phyloP scores from a whole-genome alignment of 2,329 filamentous ascomycete genomes.

The Cordyceps cateniannulata region DNA sequence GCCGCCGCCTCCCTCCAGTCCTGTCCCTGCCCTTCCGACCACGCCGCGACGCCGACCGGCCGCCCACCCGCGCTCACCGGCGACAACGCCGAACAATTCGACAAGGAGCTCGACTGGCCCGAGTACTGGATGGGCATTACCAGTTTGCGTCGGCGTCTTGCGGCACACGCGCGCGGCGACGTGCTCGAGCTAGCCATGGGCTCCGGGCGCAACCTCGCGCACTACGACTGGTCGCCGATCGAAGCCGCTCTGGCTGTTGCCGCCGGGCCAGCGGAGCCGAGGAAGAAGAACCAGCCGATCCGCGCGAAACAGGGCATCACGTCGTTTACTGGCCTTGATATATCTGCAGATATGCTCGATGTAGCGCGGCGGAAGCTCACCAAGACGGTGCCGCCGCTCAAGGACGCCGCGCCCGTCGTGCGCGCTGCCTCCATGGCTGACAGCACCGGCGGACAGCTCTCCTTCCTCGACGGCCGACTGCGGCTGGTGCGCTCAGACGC shows the following conservation, averaged over 20 bases:
- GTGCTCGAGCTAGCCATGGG: slow-evolving; percentile 59
- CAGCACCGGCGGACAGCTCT: slow-evolving; percentile 29
- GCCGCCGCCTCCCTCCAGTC: slow-evolving; percentile 28
- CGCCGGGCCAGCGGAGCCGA: slow-evolving; percentile 14
- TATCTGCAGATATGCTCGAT: slow-evolving; percentile 53
- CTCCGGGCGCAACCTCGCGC: slow-evolving; percentile 54
- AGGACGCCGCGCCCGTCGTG: slow-evolving; percentile 25
- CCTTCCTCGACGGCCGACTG: slow-evolving; percentile 35
- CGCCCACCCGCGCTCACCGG: slow-evolving; percentile 40
- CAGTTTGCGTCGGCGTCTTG: slow-evolving; percentile 42
- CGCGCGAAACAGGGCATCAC: slow-evolving; percentile 28
- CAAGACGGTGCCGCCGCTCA: slow-evolving; percentile 34
- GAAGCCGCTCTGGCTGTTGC: slow-evolving; percentile 14
- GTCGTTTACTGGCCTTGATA: slow-evolving; percentile 57
- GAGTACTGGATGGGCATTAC: slow-evolving; percentile 53
- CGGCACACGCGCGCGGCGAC: slow-evolving; percentile 42
- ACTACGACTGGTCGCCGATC: slow-evolving; percentile 49
- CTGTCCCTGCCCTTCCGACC: slow-evolving; percentile 22
- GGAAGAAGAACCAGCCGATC: slow-evolving; percentile 2
- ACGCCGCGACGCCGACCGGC: slow-evolving; percentile 37
- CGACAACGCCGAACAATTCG: slow-evolving; percentile 48
- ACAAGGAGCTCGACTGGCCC: slow-evolving; percentile 49
- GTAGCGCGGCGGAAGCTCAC: slow-evolving; percentile 48
- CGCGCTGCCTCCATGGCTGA: slow-evolving; percentile 27
- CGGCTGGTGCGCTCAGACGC: slow-evolving; percentile 45